Base-by-base conservation (phyloP, 1,284 basidiomycete species). In the Cryptococcus maquisensis region DNA sequence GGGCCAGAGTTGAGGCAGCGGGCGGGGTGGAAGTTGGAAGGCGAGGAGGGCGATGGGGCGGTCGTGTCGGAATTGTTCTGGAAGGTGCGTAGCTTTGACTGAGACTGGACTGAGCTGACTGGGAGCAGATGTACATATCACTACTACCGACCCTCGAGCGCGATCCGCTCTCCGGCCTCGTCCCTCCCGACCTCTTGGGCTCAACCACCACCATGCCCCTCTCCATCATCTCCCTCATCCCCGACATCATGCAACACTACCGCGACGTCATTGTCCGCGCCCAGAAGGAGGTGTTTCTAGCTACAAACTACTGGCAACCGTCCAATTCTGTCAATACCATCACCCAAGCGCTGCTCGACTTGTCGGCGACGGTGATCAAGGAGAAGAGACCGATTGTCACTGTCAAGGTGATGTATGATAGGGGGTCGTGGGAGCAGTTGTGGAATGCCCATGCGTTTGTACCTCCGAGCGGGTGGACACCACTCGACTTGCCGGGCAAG, bases 391-490 rank as follows among this genome's bases (percentile, higher is more conserved):
- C 72, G 13, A 81, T 79, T 60, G 79, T 84, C n/a, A 77, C 86
- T 45, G 76, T 78, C 63, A 79, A 80, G 67, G 69, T 87, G 65
- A 82, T 86, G 66, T 87, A 86, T 71, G 85, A 87, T 64, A 80
- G 85, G 60, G 86, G 85, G 1, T 82, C 80, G 45, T 75, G 81
- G 59, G 80, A 81, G 67, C 76, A 77, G 56, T 64, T 83, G 23
- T 64, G 77, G 59, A 81, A 84, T 56, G 80, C 82, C 45, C 86
- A 86, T 59, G 77, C 82, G 10, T 62, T 74, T 3, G 84, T 86
- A 18, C 67, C 75, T 9, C 78, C 80, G 3, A 67, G 75, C 4
- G 81, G 79, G 45, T 85, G 81, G 77, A 75, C 78, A 7, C 79
- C 78, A 38, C 79, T 87, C 24, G 80, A 82, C 51, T 70, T 87